Conservation (phyloP, 768 basidiomycete species). For the Tylopilus subfusipes region DNA sequence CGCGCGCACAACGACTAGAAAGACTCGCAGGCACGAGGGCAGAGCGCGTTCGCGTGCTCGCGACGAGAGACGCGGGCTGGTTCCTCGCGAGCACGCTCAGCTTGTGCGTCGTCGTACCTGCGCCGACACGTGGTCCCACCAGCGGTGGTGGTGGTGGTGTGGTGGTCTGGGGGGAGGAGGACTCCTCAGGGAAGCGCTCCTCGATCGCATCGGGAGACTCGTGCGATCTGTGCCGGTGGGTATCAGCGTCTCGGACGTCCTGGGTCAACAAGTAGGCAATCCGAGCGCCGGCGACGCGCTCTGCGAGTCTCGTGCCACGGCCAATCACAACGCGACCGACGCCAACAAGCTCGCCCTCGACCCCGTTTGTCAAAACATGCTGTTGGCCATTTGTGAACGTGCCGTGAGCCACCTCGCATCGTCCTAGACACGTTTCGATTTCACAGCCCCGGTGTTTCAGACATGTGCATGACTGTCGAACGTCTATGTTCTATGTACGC, state of each 20-base stretch:
- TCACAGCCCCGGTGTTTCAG: not conserved
- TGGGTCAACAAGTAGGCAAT: not conserved
- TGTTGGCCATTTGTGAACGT: constrained; percentile 29
- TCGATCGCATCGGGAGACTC: constrained; percentile 25
- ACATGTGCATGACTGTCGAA: not conserved
- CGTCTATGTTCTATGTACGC: constrained; percentile 12
- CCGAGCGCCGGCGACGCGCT: not conserved
- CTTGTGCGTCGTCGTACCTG: constrained; percentile 13
- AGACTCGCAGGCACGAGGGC: constrained; percentile 10
- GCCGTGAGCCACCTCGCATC: constrained; percentile 14
- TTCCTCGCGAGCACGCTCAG: constrained; percentile 26
- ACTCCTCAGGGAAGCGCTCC: constrained; percentile 15
- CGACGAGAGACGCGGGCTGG: constrained; percentile 27
- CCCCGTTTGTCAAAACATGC: constrained; percentile 24
- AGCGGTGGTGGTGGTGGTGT: too few relatives aligned
- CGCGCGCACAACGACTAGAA: constrained; percentile 6
- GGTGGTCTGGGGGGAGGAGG: too few relatives aligned
- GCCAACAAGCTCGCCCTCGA: constrained; percentile 10
- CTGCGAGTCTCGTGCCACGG: not conserved
- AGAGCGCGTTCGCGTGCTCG: constrained; percentile 24
- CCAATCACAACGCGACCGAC: too few relatives aligned
- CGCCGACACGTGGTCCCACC: too few relatives aligned
- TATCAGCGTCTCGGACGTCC: not conserved
- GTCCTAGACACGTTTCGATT: not conserved
- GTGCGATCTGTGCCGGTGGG: constrained; percentile 4